Evolutionary conservation across 345 rosid genomes (phyloP).

Genomic region (Populus davidiana): DNA sequence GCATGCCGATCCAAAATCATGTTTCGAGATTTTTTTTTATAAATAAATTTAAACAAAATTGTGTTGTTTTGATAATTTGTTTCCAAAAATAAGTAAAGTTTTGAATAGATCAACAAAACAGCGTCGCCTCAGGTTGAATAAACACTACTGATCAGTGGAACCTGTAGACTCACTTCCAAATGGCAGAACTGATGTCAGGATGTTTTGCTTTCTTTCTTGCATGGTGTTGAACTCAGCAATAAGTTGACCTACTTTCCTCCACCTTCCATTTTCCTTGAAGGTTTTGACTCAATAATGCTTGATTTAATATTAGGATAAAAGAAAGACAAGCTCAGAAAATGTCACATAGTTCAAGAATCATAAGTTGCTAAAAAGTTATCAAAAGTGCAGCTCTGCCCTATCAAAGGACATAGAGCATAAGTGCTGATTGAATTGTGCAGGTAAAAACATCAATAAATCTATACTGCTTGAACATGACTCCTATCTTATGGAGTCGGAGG

Average conservation of each 20-base stretch:
- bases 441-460: too few relatives aligned
- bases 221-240: background rate
- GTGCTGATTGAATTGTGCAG: background rate
- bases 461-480: background rate
- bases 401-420: background rate
- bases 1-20: too few relatives aligned
- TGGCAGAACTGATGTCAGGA: background rate
- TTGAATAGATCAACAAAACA: too few relatives aligned
- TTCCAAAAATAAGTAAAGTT: too few relatives aligned
- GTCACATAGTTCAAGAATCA: background rate
- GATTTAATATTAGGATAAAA: background rate
- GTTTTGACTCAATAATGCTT: background rate
- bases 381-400: background rate
- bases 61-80: too few relatives aligned
- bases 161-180: background rate
- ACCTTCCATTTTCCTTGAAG: background rate
- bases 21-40: too few relatives aligned
- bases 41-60: too few relatives aligned
- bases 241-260: background rate
- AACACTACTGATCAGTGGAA: too few relatives aligned
- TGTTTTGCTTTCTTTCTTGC: background rate
- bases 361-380: background rate
- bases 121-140: too few relatives aligned
- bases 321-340: background rate
- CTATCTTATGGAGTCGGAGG: background rate